These are phyloP conservation scores for Suillus spraguei DNA, from an alignment of 768 basidiomycete genomes.

Conservation along the genomic window DNA sequence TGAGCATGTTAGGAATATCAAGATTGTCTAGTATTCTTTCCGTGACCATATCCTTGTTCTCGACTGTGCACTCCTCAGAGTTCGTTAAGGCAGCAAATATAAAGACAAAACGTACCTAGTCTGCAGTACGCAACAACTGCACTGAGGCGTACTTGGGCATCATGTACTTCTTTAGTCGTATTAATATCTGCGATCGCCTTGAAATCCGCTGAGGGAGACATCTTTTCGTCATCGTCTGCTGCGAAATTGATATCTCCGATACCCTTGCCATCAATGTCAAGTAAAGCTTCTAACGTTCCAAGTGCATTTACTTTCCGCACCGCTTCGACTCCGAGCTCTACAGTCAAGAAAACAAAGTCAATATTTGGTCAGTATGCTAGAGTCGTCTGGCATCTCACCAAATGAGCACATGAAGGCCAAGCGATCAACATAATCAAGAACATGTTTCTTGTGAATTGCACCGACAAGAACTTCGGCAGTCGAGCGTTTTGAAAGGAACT, in stretches of 20 bases:
- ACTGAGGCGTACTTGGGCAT: slow-evolving; percentile 25
- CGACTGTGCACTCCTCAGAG: slow-evolving; percentile 3
- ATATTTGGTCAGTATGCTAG: not conserved
- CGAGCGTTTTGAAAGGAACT: slow-evolving; percentile 17
- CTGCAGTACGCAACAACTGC: slow-evolving; percentile 30
- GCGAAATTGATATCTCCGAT: not conserved
- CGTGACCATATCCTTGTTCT: slow-evolving; percentile 12
- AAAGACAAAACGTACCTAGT: slow-evolving; percentile 24
- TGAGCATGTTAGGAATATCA: slow-evolving; percentile 22
- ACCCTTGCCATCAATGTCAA: not conserved
- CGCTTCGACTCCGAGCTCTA: slow-evolving; percentile 20
- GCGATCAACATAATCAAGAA: slow-evolving; percentile 26
- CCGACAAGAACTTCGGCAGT: slow-evolving; percentile 21
- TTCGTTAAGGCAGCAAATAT: not conserved
- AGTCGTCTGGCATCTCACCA: slow-evolving; percentile 16
- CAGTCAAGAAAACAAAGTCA: slow-evolving; percentile 1
- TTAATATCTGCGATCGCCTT: not conserved
- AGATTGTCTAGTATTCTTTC: not conserved
- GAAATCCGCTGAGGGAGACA: not conserved
- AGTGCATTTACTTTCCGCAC: not conserved
- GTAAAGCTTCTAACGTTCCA: not conserved
- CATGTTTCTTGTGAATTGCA: not conserved
- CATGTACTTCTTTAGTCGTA: slow-evolving; percentile 11
- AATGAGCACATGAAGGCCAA: slow-evolving; percentile 34
- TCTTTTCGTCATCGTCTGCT: not conserved